These are phyloP conservation scores for Heliocybe sulcata DNA, from an alignment of 1,284 basidiomycete species.

Conservation along the genomic window DNA sequence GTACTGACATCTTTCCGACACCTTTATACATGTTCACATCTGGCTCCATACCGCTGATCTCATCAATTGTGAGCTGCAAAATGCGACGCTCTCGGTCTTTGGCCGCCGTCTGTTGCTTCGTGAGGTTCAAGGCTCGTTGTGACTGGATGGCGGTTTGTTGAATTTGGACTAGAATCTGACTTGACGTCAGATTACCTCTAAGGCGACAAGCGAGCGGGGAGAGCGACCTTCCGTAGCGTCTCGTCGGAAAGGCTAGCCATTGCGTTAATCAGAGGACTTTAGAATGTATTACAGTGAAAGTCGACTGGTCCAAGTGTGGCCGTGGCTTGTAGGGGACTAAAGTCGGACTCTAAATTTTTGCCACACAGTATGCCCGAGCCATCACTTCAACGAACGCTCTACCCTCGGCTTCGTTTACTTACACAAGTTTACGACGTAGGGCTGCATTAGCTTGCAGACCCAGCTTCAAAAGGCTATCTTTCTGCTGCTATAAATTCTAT, in stretches of 20 bases:
- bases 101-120: slow-evolving; percentile 63
- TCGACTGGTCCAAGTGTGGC: neutral
- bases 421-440: no score
- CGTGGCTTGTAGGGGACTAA: neutral
- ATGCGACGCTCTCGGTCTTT: slow-evolving; percentile 86
- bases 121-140: slow-evolving; percentile 66
- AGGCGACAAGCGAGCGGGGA: neutral
- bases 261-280: neutral
- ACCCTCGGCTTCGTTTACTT: no score
- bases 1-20: slow-evolving; percentile 82
- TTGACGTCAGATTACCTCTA: neutral
- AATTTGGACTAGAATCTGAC: slow-evolving; percentile 84
- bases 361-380: neutral
- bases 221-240: slow-evolving; percentile 71
- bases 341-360: neutral
- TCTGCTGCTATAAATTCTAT: no score
- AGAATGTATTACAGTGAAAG: neutral
- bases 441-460: neutral
- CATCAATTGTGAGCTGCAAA: slow-evolving; percentile 79
- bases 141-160: slow-evolving; percentile 81
- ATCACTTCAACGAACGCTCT: no score
- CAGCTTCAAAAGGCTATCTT: neutral
- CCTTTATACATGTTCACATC: slow-evolving; percentile 82
- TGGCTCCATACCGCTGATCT: slow-evolving; percentile 56
- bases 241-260: slow-evolving; percentile 83